Percentiles rank a stretch among this genome's conserved stretches.
Evolutionary conservation across 2,329 filamentous ascomycete genomes (phyloP).

Genomic region (Ilyonectria mors-panacis): DNA sequence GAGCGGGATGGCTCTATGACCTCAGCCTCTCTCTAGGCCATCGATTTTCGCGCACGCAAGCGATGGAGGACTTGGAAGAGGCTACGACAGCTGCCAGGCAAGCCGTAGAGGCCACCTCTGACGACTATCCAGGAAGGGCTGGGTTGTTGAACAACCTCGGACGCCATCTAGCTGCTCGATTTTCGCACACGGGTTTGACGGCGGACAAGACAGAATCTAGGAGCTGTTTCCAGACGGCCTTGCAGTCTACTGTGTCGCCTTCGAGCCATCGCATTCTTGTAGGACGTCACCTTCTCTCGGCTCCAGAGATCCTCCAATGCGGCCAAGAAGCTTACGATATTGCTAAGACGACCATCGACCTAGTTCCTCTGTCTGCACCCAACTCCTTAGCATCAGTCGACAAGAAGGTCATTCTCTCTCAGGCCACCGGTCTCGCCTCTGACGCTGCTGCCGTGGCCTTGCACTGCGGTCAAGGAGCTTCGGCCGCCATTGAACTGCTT

Average conservation of each 20-base stretch:
- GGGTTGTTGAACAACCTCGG: conserved; percentile 7
- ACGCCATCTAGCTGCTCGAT: conserved; percentile 1
- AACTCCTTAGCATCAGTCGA: background rate
- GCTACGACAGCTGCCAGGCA: background rate
- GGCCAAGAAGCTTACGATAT: conserved; percentile 3
- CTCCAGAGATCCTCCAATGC: background rate
- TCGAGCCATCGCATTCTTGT: background rate
- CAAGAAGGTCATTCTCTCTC: background rate
- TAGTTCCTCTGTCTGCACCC: conserved; percentile 7
- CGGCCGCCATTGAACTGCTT: conserved; percentile 9
- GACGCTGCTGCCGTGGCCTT: conserved; percentile 14
- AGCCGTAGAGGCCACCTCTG: background rate
- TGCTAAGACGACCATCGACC: background rate
- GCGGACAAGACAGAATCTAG: conserved; percentile 1
- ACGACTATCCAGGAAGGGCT: background rate
- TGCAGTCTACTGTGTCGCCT: background rate
- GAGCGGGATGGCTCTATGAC: background rate
- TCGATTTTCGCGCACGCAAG: background rate
- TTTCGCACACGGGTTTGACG: background rate
- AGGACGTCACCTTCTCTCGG: background rate
- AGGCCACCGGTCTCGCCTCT: background rate
- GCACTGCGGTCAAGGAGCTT: background rate
- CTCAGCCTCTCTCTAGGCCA: background rate
- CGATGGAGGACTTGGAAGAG: conserved; percentile 2
- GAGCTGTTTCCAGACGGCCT: background rate